These are phyloP conservation scores for Phyllosticta capitalensis DNA, from an alignment of 2,329 filamentous ascomycete genomes.

Conservation along the genomic window DNA sequence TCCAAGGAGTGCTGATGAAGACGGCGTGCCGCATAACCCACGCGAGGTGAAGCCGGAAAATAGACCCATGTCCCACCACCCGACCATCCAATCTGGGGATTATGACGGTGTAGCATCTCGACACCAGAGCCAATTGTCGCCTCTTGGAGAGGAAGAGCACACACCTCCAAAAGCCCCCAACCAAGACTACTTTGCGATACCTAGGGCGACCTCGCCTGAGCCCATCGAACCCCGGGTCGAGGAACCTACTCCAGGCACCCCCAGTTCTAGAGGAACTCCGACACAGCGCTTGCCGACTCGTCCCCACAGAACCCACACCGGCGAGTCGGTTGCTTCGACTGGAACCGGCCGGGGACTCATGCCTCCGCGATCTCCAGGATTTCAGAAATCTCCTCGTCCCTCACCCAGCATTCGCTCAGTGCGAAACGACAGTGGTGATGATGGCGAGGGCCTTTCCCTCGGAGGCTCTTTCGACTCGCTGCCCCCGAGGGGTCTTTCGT, in stretches of 20 bases:
- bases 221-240: constrained; percentile 33
- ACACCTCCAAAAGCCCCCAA: constrained; percentile 14
- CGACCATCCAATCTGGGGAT: constrained; percentile 25
- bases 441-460: constrained; percentile 58
- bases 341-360: constrained; percentile 11
- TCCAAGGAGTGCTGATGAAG: constrained; percentile 12
- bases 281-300: constrained; percentile 22
- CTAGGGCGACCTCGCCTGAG: constrained; percentile 37
- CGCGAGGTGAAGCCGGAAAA: constrained; percentile 20
- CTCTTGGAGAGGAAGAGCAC: constrained; percentile 26
- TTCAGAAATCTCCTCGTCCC: constrained; percentile 22
- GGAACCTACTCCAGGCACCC: constrained; percentile 34
- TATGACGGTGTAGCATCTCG: constrained; percentile 20
- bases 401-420: constrained; percentile 40
- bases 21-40: constrained; percentile 17
- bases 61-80: constrained; percentile 28
- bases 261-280: constrained; percentile 20
- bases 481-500: constrained; percentile 65
- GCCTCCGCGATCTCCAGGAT: constrained; percentile 32
- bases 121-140: constrained; percentile 23
- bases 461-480: constrained; percentile 54
- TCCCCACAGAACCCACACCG: constrained; percentile 32
- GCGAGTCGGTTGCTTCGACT: constrained; percentile 23
- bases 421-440: constrained; percentile 47
- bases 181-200: constrained; percentile 37